Base-by-base conservation (phyloP, 352 stramenopile genomes). In the Pythium chondricola region DNA sequence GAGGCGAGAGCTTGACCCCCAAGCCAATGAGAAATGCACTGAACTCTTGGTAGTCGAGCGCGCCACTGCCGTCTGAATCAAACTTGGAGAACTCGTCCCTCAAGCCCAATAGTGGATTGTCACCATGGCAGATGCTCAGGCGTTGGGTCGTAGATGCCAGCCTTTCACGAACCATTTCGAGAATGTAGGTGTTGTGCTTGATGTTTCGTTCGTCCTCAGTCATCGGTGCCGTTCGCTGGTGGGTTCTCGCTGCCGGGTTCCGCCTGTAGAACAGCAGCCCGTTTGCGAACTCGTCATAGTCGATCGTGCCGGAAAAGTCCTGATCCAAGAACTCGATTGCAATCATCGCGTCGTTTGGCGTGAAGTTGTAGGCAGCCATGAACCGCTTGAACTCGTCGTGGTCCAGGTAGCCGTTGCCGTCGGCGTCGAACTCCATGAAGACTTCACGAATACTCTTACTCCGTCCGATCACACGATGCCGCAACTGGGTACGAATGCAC, bases 391-490 rank as follows among this genome's bases (percentile, higher is more conserved):
- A 88, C 52, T 88, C 76, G 35, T 64, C 65, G 45, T 88, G 67
- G 49, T 88, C 76, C 13, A 88, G 62, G 20, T 65, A 65, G 0
- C 74, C 76, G 30, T 75, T 88, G 7, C 58, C 63, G 41, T 88
- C 74, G 5, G 47, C 24, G 38, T 88, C 74, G 48, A 82, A 85
- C 43, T 88, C 71, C 49, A 83, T 64, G 20, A 85, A 85, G 6
- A 88, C 61, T 44, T 88, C 73, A 24, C 76, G 71, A 27, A 88
- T 88, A 17, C 64, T 83, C 53, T 88, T 88, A 61, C 58, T 82
- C n/a, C 77, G 63, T 0, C 73, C 76, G 63, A 88, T 83, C 6
- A 85, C 71, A 35, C 76, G 69, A 44, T 88, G 69, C 0, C 73
- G 64, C 8, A 88, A 44, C 52, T 82, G 79, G 1, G 52, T 56